Conservation (phyloP, 2,329 filamentous ascomycete genomes). For the Lachnellula subtilissima region DNA sequence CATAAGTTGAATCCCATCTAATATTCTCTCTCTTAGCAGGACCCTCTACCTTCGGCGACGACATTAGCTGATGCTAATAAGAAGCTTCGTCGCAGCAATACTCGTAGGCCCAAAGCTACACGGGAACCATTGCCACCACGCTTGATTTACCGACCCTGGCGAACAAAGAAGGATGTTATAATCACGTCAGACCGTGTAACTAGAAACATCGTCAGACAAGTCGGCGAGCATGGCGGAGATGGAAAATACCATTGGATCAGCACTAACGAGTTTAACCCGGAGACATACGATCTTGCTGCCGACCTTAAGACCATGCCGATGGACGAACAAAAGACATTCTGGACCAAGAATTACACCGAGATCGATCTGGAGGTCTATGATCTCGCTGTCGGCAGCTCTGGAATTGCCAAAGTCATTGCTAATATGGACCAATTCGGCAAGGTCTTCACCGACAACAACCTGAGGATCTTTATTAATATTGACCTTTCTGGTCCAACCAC, state of each 20-base stretch:
- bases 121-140: background rate
- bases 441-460: background rate
- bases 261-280: background rate
- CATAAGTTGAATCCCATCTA: no score
- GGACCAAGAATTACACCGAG: background rate
- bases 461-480: background rate
- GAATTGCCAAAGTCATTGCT: background rate
- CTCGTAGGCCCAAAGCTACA: background rate
- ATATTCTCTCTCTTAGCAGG: no score
- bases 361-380: background rate
- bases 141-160: background rate
- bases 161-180: conserved; percentile 1
- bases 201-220: background rate
- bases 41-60: no score
- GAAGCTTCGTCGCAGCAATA: no score
- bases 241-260: background rate
- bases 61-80: no score
- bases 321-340: background rate
- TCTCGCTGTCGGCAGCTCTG: background rate
- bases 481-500: background rate
- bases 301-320: background rate
- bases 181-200: background rate
- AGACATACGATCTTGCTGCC: background rate
- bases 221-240: background rate
- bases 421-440: background rate